Evolutionary conservation across 441 rosid genomes (phyloP).

Genomic region (Pelargonium cotyledonis): DNA sequence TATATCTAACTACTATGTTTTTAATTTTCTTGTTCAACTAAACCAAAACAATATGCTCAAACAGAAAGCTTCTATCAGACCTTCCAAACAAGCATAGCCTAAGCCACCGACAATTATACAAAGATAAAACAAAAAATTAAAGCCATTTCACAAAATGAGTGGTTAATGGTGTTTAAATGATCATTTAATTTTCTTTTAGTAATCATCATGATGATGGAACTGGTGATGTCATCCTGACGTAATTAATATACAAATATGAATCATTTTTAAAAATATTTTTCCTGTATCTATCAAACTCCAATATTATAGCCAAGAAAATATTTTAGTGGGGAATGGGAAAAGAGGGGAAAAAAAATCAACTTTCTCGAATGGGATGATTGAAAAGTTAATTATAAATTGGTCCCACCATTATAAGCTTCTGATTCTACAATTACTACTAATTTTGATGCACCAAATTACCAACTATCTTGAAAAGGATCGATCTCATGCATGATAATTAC

Average conservation of each 20-base stretch:
- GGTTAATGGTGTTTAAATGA: not conserved
- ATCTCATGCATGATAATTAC: conserved; percentile 71
- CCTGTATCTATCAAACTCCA: not conserved
- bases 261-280: not conserved
- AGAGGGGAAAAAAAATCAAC: conserved; percentile 18
- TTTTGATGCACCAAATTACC: conserved; percentile 25
- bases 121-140: not conserved
- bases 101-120: too few relatives aligned
- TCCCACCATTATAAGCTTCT: conserved; percentile 20
- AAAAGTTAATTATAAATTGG: conserved; percentile 26
- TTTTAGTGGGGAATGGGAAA: not conserved
- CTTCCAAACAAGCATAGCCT: too few relatives aligned
- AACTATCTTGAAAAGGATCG: conserved; percentile 24
- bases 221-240: conserved; percentile 53
- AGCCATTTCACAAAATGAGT: not conserved
- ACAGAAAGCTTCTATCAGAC: too few relatives aligned
- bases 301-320: not conserved
- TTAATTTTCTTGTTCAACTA: too few relatives aligned
- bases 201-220: conserved; percentile 32
- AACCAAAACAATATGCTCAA: too few relatives aligned
- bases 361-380: conserved; percentile 27
- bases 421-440: conserved; percentile 15
- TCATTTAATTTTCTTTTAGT: not conserved
- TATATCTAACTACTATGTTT: too few relatives aligned
- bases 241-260: conserved; percentile 21